These are phyloP conservation scores for Sphaerosporella brunnea DNA, from an alignment of 495 filamentous ascomycete genomes.

Conservation along the genomic window DNA sequence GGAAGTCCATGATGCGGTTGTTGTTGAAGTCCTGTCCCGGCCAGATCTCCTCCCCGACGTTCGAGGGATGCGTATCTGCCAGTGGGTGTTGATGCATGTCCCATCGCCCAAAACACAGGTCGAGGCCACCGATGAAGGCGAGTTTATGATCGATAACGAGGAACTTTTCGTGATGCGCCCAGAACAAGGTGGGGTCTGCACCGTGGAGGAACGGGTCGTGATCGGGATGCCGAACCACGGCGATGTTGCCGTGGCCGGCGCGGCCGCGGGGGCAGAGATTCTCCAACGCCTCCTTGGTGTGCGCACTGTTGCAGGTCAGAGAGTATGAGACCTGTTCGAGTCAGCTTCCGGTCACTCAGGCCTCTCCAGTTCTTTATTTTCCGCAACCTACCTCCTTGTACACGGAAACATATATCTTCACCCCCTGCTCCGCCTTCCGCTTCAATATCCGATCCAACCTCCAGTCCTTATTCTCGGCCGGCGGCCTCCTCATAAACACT, in stretches of 20 bases:
- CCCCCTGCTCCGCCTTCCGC: conserved; percentile 70
- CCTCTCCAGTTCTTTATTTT: too few species aligned
- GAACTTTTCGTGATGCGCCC: conserved; percentile 96
- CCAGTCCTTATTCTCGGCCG: conserved; percentile 58
- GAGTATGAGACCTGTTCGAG: conserved; percentile 50
- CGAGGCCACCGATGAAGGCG: conserved; percentile 83
- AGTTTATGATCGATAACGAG: conserved; percentile 80
- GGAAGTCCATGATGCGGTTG: conserved; percentile 77
- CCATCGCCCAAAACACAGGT: conserved; percentile 95
- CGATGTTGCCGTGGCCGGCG: conserved; percentile 71
- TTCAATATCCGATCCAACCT: conserved; percentile 74
- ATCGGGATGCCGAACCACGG: conserved; percentile 80
- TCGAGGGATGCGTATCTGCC: conserved; percentile 72
- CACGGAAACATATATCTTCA: conserved; percentile 86
- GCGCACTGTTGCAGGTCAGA: conserved; percentile 75
- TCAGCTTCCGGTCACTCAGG: too few species aligned
- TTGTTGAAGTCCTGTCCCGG: conserved; percentile 60
- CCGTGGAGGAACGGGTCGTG: conserved; percentile 89
- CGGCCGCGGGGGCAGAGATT: conserved; percentile 62
- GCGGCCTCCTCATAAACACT: conserved; percentile 72
- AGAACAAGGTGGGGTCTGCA: conserved; percentile 94
- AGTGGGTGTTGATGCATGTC: conserved; percentile 70
- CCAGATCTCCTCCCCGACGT: conserved; percentile 69
- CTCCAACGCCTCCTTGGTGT: conserved; percentile 79
- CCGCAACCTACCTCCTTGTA: conserved; percentile 59